phyloP scores from a whole-genome alignment of 2,329 filamentous ascomycete genomes.

The Hawksworthiomyces lignivorus region DNA sequence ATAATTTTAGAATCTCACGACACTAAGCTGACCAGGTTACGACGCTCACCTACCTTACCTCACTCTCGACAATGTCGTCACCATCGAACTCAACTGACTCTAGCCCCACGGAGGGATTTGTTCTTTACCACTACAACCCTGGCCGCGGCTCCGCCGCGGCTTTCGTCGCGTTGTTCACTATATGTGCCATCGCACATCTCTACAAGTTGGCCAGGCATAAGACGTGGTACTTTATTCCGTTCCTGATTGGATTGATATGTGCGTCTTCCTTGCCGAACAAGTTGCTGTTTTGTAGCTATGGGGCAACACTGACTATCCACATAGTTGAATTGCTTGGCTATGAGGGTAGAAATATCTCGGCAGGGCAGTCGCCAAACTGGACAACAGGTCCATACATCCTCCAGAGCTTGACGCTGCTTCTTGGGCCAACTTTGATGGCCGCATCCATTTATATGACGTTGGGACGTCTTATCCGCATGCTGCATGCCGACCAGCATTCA shows the following conservation, averaged over 20 bases:
- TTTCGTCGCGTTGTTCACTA: slow-evolving; percentile 3
- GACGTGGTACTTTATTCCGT: slow-evolving; percentile 14
- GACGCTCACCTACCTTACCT: too few relatives aligned
- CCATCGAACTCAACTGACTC: too few relatives aligned
- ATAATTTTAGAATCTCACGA: too few relatives aligned
- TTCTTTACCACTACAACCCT: slow-evolving; percentile 10
- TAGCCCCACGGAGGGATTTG: too few relatives aligned
- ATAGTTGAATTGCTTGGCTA: slow-evolving; percentile 13
- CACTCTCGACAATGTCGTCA: too few relatives aligned
- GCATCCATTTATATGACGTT: slow-evolving; percentile 45
- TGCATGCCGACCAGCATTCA: slow-evolving; percentile 20
- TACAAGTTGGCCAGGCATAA: slow-evolving; percentile 7
- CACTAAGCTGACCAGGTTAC: too few relatives aligned
- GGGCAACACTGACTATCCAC: too few relatives aligned
- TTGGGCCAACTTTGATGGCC: slow-evolving; percentile 41
- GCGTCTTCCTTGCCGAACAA: background rate
- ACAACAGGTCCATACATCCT: slow-evolving; percentile 31
- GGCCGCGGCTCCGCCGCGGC: slow-evolving; percentile 8
- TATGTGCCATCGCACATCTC: slow-evolving; percentile 4
- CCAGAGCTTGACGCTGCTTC: slow-evolving; percentile 35
- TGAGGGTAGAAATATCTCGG: slow-evolving; percentile 15
- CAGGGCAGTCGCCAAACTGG: slow-evolving; percentile 13
- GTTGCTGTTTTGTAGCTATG: too few relatives aligned
- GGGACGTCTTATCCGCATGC: slow-evolving; percentile 33
- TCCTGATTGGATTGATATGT: slow-evolving; percentile 14